Evolutionary conservation across 192 early-diverging fungal species (phyloP).

Genomic region (Backusella morwellensis): DNA sequence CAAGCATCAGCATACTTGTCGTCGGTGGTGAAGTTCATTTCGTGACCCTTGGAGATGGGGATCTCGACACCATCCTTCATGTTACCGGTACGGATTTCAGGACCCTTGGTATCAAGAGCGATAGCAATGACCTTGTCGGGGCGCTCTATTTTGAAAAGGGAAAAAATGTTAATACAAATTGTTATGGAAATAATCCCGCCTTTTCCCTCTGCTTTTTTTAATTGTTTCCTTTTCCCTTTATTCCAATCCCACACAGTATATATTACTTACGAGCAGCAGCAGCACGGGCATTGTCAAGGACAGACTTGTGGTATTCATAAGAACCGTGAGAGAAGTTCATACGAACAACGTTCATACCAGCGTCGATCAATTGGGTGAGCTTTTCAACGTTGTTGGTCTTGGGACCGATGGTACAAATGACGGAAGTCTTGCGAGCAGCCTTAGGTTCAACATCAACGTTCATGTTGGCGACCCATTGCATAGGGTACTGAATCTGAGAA

Average conservation of each 20-base stretch:
- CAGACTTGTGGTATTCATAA: conserved; percentile 70
- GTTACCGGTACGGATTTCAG: conserved; percentile 76
- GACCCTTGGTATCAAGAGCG: conserved; percentile 80
- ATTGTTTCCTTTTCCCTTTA: not conserved
- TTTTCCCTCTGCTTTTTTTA: not conserved
- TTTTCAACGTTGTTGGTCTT: conserved; percentile 74
- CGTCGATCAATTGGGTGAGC: conserved; percentile 64
- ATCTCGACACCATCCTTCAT: conserved; percentile 60
- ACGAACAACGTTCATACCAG: conserved; percentile 82
- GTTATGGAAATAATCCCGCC: not conserved
- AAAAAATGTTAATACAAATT: not conserved
- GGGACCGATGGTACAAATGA: conserved; percentile 82
- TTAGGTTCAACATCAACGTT: conserved; percentile 55
- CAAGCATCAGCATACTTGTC: conserved; percentile 55
- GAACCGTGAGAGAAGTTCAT: conserved; percentile 77
- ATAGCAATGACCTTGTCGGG: conserved; percentile 58
- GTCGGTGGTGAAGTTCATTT: conserved; percentile 69
- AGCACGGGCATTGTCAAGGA: conserved; percentile 69
- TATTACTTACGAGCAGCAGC: conserved; percentile 28
- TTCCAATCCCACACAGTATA: not conserved
- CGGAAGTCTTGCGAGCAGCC: conserved; percentile 72
- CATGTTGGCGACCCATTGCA: conserved; percentile 73
- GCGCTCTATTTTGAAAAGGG: conserved; percentile 10
- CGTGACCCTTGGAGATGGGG: conserved; percentile 64
- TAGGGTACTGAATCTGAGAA: conserved; percentile 25